Base-by-base conservation (phyloP, 2,329 filamentous ascomycete genomes). In the Alternaria gaisen region DNA sequence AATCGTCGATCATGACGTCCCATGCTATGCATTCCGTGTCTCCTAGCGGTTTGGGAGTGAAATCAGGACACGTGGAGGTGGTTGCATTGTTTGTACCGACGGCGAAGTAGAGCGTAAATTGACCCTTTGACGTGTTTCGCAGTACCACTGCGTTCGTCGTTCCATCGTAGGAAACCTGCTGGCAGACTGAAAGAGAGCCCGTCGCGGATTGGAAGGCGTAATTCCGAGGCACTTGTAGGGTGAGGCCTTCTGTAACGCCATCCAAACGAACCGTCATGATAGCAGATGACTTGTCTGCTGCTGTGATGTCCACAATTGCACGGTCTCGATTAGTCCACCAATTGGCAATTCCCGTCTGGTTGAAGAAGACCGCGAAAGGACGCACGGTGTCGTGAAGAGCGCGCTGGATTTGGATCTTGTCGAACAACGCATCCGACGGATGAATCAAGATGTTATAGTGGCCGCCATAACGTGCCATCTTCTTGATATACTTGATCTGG, bases 401-500 rank as follows among this genome's bases (percentile, higher is more conserved):
- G 2, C 58, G 53, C 14, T 60, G 58, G 1, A 60, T 60, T 11
- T 60, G 58, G 3, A 60, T 60, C 41, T 60, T 60, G n/a, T 60
- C 58, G 20, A 60, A 57, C 18, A 60, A 16, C 3, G 58, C 58
- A 22, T 60, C 58, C 1, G 58, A 60, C n/a, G 58, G 58, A 41
- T 60, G 58, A 4, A 60, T 60, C 58, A 60, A 57, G n/a, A 60
- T 60, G 47, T 60, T 60, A n/a, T 60, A 60, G 18, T 60, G 58
- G 0, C 58, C 58, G 16, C 58, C 58, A 53, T 60, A 60, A 1
- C 47, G 53, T 53, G 58, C 53, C 58, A 60, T 60, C 8, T 60
- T 52, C 46, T 60, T 52, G 34, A 60, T 60, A 22, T 52, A 11
- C 0, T 8, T 52, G 46, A 60, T 52, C 26, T 60, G 58, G 2